Base-by-base conservation (phyloP, 2,329 filamentous ascomycete species). In the Colletotrichum viniferum region DNA sequence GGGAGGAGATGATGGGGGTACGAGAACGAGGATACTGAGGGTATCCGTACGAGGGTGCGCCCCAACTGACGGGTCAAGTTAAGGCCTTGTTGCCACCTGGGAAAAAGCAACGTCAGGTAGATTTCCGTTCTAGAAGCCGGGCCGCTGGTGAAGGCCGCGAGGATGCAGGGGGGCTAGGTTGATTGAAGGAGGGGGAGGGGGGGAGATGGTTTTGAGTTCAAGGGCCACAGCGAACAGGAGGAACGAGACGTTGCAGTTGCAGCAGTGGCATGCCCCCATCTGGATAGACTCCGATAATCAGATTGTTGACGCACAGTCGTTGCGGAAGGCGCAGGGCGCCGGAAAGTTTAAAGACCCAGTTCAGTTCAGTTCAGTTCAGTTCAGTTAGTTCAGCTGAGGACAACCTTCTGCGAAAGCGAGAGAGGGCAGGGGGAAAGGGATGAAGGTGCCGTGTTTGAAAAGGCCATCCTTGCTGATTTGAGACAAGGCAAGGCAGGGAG, bases 91-190 rank as follows among this genome's bases (percentile, higher is more conserved):
- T 28, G 34, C 30, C 26, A 58, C 36, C 28, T 9, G 24, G 48
- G 12, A 66, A 58, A 74, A 71, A 43, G n/a, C 58, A 67, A 26
- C 4, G n/a, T 63, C 24, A 36, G 16, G 28, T 12, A 21, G 21
- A 38, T 43, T 67, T 61, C 52, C 55, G 32, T 76, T 74, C 74
- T 76, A 74, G 74, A 76, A 76, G 74, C 43, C 60, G 64, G 64
- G 69, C 69, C 65, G 62, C 12, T 24, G 68, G 24, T 62, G 68
- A 60, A 14, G 24, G 62, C 24, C 12, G 30, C 38, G 55, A 32
- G 21, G 38, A 55, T 26, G 26, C 62, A 67, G 55, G n/a, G 55
- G 30, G 38, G 9, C 18, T n/a, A n/a, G 38, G 18, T 48, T 48
- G 38, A 48, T n/a, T 48, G 38, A 48, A 18, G 18, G 13, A 38